Percentiles rank a stretch among this genome's conserved stretches.
Conservation (phyloP, 1,284 basidiomycete species). For the Bondarzewia mesenterica region DNA sequence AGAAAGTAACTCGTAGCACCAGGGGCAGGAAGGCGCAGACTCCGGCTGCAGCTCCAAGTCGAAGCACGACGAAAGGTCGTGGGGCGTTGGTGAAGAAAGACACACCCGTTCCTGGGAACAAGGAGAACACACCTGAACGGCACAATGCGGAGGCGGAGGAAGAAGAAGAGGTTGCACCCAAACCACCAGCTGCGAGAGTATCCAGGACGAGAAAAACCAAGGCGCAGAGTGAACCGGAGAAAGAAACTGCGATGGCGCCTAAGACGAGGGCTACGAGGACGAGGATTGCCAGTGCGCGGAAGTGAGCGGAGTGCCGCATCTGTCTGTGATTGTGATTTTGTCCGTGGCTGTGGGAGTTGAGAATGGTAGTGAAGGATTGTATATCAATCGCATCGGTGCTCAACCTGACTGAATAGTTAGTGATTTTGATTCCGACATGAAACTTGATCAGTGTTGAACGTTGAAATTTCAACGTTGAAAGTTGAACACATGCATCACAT, state of each 20-base stretch:
- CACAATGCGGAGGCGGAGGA: conserved; percentile 17
- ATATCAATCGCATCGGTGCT: too few relatives aligned
- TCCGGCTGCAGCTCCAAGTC: conserved; percentile 9
- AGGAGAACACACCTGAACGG: conserved; percentile 33
- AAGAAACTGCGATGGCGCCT: conserved; percentile 9
- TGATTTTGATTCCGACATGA: too few relatives aligned
- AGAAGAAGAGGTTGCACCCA: conserved; percentile 15
- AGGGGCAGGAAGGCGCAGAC: conserved; percentile 16
- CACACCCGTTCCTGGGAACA: conserved; percentile 16
- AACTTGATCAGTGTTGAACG: too few relatives aligned
- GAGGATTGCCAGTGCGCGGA: conserved; percentile 16
- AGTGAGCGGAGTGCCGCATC: too few relatives aligned
- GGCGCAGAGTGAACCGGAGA: conserved; percentile 15
- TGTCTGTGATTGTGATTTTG: background rate
- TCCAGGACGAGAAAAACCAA: conserved; percentile 13
- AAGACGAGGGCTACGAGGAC: conserved; percentile 17
- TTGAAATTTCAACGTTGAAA: too few relatives aligned
- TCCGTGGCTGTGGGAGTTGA: too few relatives aligned
- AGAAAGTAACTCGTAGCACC: conserved; percentile 6
- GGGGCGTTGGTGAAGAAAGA: conserved; percentile 12
- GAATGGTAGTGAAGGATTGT: too few relatives aligned
- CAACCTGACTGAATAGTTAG: too few relatives aligned
- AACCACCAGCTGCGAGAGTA: conserved; percentile 9
- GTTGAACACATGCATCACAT: too few relatives aligned
- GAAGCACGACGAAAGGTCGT: conserved; percentile 8